Evolutionary conservation across 805 yeast genomes (phyloP), one percentile per base, ranked within the genome.

Genomic region (Clavispora santaluciae): DNA sequence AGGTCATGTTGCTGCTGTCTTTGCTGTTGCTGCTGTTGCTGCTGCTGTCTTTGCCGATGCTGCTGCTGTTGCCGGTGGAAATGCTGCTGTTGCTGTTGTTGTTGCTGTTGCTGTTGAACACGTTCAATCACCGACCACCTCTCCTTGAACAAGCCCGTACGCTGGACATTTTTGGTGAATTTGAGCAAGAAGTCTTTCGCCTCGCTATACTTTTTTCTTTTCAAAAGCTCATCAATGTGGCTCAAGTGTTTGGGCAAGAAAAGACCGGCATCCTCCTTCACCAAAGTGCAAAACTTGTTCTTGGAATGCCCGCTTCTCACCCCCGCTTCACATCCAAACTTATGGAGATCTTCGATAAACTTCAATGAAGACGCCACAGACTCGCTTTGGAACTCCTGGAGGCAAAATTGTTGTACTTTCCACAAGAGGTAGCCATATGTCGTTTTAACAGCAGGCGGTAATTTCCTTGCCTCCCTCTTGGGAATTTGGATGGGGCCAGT

Each of bases 21-120:
- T 39, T 54, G 50, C 36, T 45, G 55, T 30, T 56, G 59, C 13
- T 51, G 58, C 6, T 51, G 63, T 24, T 59, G 66, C 22, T 59
- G 66, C 16, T 62, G 66, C 20, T 67, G 71, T 13, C 68, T 73
- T 33, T 72, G 73, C 15, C 70, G 76, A 28, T 73, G 76, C 28
- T 71, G 75, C 35, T 64, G 69, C 37, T 67, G 74, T 29, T 63
- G 66, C 26, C 66, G 71, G 24, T 63, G 68, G 35, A 59, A 64
- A 23, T 59, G 63, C 22, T 63, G 65, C 40, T 63, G 66, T 42
- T 59, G 64, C 43, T 57, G 66, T 33, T 53, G 55, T 28, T 55
- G 63, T 36, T 62, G 50, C 26, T 57, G 53, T 9, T 60, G 58
- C 33, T 48, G 46, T 23, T 55, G 49, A 24, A 50, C 42, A 3